Base-by-base conservation (phyloP, 2,329 filamentous ascomycete species). In the Aotearoamyces nothofagi region DNA sequence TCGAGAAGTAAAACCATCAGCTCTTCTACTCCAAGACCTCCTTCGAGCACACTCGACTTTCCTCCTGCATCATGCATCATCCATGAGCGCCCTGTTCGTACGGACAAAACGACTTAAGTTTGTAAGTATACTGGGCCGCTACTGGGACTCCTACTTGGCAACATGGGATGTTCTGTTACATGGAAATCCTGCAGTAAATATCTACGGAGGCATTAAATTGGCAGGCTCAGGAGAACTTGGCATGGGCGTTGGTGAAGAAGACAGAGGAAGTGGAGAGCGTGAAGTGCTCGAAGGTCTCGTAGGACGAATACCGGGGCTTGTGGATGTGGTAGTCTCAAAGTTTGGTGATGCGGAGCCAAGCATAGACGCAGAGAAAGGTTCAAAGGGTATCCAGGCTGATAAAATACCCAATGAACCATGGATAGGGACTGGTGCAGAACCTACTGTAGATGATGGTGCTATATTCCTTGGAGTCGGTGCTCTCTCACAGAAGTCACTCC, bases 161-260 rank as follows among this genome's bases (percentile, higher is more conserved):
- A 74, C 72, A 1, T 98, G 90, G 90, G 83, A 87, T 41, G 78
- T 96, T 9, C 66, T 93, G 39, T 63, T 98, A 23, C 81, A 87
- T 46, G 87, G 84, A 6, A 94, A 92, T 43, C 90, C 90, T 0
- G 74, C 77, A 2, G 69, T 78, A 1, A 76, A 77, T 37, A 62
- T 92, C 4, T 84, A 83, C 44, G 72, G 77, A 8, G 84, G 81
- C 5, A 72, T 93, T 46, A 93, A 92, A 51, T 63, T 98, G 17
- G 82, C 86, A 9, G 81, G 78, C 5, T 84, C 82, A 17, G 87
- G 90, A 11, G 87, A 96, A 54, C 67, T 96, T 15, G 90, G 90
- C 10, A 70, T 94, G 25, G 90, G 90, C 0, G 90, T 96, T 1
- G 90, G 90, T 11, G 90, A 96, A 50, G 90, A 96, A 56, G 82